Evolutionary conservation across 306 rosid species (phyloP).

Genomic region (Dryas alaskensis): DNA sequence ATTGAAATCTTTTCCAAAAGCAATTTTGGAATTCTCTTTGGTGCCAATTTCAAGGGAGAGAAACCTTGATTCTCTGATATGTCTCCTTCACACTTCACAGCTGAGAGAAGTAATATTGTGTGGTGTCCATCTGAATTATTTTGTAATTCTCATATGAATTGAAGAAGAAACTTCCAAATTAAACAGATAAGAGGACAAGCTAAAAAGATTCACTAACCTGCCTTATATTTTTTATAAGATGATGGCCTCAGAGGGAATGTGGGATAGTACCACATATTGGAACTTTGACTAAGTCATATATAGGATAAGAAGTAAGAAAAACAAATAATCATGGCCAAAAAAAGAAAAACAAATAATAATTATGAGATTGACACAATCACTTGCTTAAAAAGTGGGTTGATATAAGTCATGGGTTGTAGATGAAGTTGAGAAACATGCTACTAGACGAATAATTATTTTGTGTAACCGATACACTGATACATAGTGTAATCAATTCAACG

Average conservation of each 20-base stretch:
- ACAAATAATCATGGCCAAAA: too few species aligned
- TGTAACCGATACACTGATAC: too few species aligned
- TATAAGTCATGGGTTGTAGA: too few species aligned
- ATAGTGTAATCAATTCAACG: too few species aligned
- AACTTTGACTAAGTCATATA: not conserved
- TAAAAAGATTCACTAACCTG: not conserved
- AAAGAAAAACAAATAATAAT: too few species aligned
- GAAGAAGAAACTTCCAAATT: conserved; percentile 1
- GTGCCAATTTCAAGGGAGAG: not conserved
- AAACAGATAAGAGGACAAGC: not conserved
- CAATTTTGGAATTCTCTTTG: conserved; percentile 2
- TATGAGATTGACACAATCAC: not conserved
- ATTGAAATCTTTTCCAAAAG: not conserved
- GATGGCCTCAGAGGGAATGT: not conserved
- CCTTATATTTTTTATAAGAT: not conserved
- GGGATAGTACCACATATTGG: not conserved
- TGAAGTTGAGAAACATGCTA: too few species aligned
- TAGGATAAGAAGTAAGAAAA: not conserved
- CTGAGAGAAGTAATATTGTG: not conserved
- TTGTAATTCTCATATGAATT: not conserved
- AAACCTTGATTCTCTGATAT: too few species aligned
- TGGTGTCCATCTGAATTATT: not conserved
- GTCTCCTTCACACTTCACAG: not conserved
- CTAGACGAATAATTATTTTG: too few species aligned
- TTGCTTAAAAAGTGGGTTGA: too few species aligned